Percentiles rank a stretch among this genome's conserved stretches.
These are phyloP conservation scores for Lentinula lateritia DNA, from an alignment of 768 basidiomycete genomes.

Conservation along the genomic window DNA sequence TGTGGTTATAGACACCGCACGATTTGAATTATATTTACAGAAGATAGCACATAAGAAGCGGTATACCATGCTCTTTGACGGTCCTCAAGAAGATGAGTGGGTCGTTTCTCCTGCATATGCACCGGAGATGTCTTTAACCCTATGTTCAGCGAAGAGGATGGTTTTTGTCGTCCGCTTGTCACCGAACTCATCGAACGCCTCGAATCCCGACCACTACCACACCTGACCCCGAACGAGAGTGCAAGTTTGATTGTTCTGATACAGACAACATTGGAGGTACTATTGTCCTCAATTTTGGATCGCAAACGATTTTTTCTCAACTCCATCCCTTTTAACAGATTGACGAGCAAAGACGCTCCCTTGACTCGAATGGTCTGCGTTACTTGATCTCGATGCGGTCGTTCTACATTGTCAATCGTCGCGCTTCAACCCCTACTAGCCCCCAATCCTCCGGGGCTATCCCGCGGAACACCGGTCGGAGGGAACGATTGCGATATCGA, in stretches of 20 bases:
- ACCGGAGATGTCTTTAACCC: conserved; percentile 5
- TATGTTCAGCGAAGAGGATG: conserved; percentile 39
- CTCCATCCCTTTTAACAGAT: conserved; percentile 41
- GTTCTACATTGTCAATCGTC: conserved; percentile 78
- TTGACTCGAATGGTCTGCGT: conserved; percentile 89
- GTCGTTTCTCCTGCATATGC: conserved; percentile 11
- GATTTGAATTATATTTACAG: not conserved
- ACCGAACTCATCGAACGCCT: conserved; percentile 56
- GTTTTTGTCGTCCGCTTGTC: conserved; percentile 59
- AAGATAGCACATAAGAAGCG: conserved; percentile 26
- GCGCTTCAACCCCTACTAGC: conserved; percentile 45
- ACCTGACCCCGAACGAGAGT: conserved; percentile 75
- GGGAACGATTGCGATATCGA: conserved; percentile 81
- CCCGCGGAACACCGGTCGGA: conserved; percentile 45
- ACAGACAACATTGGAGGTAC: conserved; percentile 81
- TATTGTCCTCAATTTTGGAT: conserved; percentile 9
- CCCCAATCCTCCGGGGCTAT: conserved; percentile 36
- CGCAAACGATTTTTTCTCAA: not conserved
- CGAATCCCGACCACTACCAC: conserved; percentile 58
- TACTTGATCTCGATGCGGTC: conserved; percentile 92
- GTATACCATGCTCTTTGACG: conserved; percentile 52
- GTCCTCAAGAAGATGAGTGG: conserved; percentile 41
- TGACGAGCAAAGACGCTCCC: conserved; percentile 83
- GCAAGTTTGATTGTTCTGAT: conserved; percentile 80
- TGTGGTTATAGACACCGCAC: not conserved